Conservation (phyloP, 2,329 filamentous ascomycete species). For the Penicillium sp. region DNA sequence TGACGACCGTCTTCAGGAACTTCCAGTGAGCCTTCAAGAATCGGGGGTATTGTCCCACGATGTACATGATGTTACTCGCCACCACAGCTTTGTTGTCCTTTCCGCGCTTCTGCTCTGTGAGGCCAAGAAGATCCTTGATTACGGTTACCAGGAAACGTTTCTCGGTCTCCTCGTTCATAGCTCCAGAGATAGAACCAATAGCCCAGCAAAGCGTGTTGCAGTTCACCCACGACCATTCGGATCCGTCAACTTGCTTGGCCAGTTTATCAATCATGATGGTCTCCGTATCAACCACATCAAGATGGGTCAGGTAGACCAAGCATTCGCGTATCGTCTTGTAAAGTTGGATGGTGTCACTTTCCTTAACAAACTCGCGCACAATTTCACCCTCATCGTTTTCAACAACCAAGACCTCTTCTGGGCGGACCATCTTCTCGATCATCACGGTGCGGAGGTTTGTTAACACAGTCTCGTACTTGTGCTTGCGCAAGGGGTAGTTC, state of each 20-base stretch:
- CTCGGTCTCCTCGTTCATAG: conserved; percentile 99
- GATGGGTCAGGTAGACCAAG: conserved; percentile 91
- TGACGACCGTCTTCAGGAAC: conserved; percentile 98
- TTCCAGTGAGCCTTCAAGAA: conserved; percentile 99
- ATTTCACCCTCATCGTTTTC: conserved; percentile 99
- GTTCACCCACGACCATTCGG: conserved; percentile 99
- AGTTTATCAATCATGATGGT: conserved; percentile 99
- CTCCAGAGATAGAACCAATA: conserved; percentile 95
- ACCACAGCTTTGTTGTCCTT: conserved; percentile 99
- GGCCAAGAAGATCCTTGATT: conserved; percentile 92
- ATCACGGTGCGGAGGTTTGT: conserved; percentile 94
- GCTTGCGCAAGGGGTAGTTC: conserved; percentile 91
- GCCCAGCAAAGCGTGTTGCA: conserved; percentile 99
- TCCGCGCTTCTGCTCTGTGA: conserved; percentile 98
- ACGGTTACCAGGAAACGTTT: conserved; percentile 98
- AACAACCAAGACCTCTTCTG: conserved; percentile 97
- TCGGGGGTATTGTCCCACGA: conserved; percentile 95
- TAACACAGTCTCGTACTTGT: conserved; percentile 93
- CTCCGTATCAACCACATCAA: conserved; percentile 96
- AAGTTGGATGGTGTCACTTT: conserved; percentile 96
- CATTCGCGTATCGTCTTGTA: conserved; percentile 99
- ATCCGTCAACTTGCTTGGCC: conserved; percentile 87
- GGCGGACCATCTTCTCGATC: conserved; percentile 99
- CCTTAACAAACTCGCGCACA: conserved; percentile 97
- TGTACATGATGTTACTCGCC: conserved; percentile 99